Evolutionary conservation across 768 basidiomycete genomes (phyloP).

Genomic region (Daedaleopsis sinensis): DNA sequence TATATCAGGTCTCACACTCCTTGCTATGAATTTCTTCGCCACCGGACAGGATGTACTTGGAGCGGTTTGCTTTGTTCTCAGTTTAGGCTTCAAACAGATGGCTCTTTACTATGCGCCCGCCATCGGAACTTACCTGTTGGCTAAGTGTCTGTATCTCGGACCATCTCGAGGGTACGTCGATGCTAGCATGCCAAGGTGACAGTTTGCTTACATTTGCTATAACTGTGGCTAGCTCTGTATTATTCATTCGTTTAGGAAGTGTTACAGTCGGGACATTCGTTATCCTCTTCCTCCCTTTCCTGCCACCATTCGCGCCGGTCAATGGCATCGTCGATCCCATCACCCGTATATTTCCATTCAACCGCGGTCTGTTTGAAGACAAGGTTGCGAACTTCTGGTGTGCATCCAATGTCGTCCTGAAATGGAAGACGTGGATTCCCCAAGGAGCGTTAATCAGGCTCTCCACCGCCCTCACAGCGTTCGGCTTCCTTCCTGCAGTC

Average conservation of each 20-base stretch:
- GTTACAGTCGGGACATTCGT: constrained; percentile 66
- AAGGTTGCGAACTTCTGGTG: constrained; percentile 99
- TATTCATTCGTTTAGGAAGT: constrained; percentile 69
- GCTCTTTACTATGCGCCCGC: constrained; percentile 92
- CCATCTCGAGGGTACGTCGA: constrained; percentile 62
- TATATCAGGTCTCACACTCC: constrained; percentile 62
- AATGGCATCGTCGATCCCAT: constrained; percentile 62
- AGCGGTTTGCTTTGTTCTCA: constrained; percentile 79
- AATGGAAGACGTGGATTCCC: constrained; percentile 69
- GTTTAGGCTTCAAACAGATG: constrained; percentile 96
- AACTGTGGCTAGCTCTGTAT: constrained; percentile 31
- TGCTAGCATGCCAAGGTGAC: not conserved
- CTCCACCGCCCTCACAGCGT: constrained; percentile 64
- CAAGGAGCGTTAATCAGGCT: constrained; percentile 58
- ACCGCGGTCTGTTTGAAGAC: constrained; percentile 90
- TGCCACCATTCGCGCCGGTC: constrained; percentile 61
- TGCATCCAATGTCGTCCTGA: constrained; percentile 84
- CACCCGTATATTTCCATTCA: constrained; percentile 88
- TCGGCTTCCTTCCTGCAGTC: constrained; percentile 72
- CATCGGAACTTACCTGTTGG: constrained; percentile 87
- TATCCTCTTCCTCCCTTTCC: constrained; percentile 78
- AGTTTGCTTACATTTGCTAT: not conserved
- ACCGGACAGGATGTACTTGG: constrained; percentile 71
- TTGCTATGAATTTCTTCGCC: constrained; percentile 72
- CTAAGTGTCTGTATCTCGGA: constrained; percentile 89